phyloP scores from a whole-genome alignment of 2,329 filamentous ascomycete genomes.

The Pyricularia pennisetigena region DNA sequence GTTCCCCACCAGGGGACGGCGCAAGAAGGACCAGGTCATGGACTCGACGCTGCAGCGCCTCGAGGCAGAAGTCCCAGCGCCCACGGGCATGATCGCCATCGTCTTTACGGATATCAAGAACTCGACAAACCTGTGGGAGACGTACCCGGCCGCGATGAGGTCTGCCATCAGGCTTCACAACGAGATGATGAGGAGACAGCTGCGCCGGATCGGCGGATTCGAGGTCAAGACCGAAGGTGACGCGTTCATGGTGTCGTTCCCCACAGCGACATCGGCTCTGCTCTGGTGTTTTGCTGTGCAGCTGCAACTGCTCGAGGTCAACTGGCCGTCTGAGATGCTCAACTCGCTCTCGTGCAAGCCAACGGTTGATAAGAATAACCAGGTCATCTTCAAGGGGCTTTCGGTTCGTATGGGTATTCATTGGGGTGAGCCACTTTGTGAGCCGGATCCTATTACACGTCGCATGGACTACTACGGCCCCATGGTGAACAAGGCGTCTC shows the following conservation, averaged over 20 bases:
- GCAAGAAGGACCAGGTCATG: slow-evolving; percentile 54
- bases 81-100: slow-evolving; percentile 81
- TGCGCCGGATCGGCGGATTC: slow-evolving; percentile 90
- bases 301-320: slow-evolving; percentile 73
- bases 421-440: slow-evolving; percentile 88
- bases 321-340: slow-evolving; percentile 89
- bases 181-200: slow-evolving; percentile 86
- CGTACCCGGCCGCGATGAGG: slow-evolving; percentile 88
- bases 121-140: slow-evolving; percentile 93
- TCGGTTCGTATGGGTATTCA: slow-evolving; percentile 98
- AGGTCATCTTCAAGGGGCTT: slow-evolving; percentile 84
- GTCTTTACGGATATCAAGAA: slow-evolving; percentile 99
- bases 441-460: slow-evolving; percentile 89
- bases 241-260: slow-evolving; percentile 98
- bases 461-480: slow-evolving; percentile 99
- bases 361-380: slow-evolving; percentile 72
- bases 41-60: slow-evolving; percentile 83
- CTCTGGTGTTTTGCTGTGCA: slow-evolving; percentile 97
- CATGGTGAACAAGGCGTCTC: slow-evolving; percentile 95
- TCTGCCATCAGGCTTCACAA: slow-evolving; percentile 97
- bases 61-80: slow-evolving; percentile 83
- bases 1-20: slow-evolving; percentile 53
- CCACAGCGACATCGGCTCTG: slow-evolving; percentile 86
- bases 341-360: slow-evolving; percentile 79
- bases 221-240: slow-evolving; percentile 99